phyloP scores from a whole-genome alignment of 1,284 basidiomycete genomes.

The Cryptococcus sp. region DNA sequence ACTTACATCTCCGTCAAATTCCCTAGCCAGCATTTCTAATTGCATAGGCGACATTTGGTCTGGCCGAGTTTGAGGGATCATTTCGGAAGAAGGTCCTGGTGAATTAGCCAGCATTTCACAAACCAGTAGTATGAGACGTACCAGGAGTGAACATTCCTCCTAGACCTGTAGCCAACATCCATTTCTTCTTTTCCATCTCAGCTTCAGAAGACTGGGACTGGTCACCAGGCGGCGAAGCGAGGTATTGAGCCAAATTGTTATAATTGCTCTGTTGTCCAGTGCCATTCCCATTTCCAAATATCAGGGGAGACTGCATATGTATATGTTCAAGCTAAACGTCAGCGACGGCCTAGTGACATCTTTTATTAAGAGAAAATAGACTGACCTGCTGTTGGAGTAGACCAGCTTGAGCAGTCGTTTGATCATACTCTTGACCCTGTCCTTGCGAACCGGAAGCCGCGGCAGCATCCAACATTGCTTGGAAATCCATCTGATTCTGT shows the following conservation, averaged over 20 bases:
- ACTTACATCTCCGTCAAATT: conserved; percentile 36
- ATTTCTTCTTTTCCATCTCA: conserved; percentile 3
- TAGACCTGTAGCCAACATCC: conserved; percentile 4
- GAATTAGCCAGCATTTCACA: neutral
- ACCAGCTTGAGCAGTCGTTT: conserved; percentile 5
- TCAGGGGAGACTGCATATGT: conserved; percentile 47
- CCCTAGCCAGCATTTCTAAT: conserved; percentile 34
- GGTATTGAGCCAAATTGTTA: conserved; percentile 28
- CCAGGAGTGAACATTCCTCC: conserved; percentile 36
- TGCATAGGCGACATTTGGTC: conserved; percentile 45
- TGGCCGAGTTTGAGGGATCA: conserved; percentile 32
- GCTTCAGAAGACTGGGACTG: neutral
- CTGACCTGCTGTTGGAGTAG: conserved; percentile 18
- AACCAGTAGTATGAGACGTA: conserved; percentile 7
- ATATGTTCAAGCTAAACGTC: conserved; percentile 41
- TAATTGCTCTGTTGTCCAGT: conserved; percentile 11
- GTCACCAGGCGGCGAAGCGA: conserved; percentile 24
- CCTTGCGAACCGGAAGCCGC: neutral
- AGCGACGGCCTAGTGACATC: neutral
- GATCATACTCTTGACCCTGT: neutral
- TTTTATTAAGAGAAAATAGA: neutral
- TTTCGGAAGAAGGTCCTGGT: conserved; percentile 41
- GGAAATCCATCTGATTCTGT: neutral
- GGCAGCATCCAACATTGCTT: neutral
- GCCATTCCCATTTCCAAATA: conserved; percentile 29